Evolutionary conservation across 768 basidiomycete genomes (phyloP).

Genomic region (Paxillus involutus): DNA sequence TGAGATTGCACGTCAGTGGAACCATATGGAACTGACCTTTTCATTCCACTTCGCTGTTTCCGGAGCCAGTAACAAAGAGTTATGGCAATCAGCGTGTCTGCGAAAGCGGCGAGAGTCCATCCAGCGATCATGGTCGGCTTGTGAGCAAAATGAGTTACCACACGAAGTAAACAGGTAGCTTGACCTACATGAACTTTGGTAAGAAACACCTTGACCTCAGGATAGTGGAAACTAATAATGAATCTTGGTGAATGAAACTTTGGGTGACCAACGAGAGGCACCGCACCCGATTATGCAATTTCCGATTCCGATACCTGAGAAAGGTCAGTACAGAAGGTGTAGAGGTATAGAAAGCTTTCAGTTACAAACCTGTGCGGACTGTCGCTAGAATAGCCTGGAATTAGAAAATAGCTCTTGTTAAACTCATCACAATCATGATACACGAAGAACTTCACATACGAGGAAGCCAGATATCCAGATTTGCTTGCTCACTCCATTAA

Average conservation of each 20-base stretch:
- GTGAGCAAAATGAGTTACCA: neutral
- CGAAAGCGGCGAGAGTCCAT: conserved; percentile 8
- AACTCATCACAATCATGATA: too few species aligned
- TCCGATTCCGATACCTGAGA: conserved; percentile 8
- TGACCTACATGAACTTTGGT: conserved; percentile 5
- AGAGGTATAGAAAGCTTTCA: neutral
- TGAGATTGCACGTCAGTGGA: neutral
- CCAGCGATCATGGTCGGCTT: conserved; percentile 14
- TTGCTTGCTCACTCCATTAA: too few species aligned
- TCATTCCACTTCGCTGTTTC: conserved; percentile 9
- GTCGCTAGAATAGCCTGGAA: too few species aligned
- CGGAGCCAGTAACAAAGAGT: conserved; percentile 12
- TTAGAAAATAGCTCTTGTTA: too few species aligned
- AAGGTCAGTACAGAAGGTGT: neutral
- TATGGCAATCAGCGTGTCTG: conserved; percentile 7
- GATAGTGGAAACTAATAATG: conserved; percentile 5
- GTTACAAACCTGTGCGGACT: conserved; percentile 7
- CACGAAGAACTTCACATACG: too few species aligned
- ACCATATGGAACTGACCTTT: neutral
- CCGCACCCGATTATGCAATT: conserved; percentile 1
- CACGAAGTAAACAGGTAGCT: neutral
- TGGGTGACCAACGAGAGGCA: too few species aligned
- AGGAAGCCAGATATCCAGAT: too few species aligned
- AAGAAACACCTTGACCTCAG: neutral
- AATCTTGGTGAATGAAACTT: neutral